Conservation (phyloP, 352 stramenopile genomes). For the Lagenidium giganteum region DNA sequence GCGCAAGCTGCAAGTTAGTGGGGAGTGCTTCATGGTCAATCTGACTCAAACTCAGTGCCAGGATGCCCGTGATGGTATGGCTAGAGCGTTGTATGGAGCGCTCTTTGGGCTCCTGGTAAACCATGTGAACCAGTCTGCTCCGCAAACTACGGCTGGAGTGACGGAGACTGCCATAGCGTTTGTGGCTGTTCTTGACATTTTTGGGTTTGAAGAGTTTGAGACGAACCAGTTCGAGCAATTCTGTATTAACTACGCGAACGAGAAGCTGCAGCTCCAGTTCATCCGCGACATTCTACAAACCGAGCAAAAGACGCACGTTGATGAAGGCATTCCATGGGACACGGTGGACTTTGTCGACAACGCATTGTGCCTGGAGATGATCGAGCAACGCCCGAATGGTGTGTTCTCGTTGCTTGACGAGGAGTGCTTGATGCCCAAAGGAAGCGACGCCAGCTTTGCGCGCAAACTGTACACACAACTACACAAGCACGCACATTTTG, state of each 20-base stretch:
- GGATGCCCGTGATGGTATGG: conserved; percentile 65
- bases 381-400: conserved; percentile 70
- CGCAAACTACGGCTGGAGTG: conserved; percentile 7
- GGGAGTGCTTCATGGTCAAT: conserved; percentile 61
- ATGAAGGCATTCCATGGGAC: conserved; percentile 69
- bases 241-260: conserved; percentile 81
- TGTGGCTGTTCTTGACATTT: conserved; percentile 88
- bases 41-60: conserved; percentile 61
- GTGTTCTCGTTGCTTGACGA: conserved; percentile 84
- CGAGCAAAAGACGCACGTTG: conserved; percentile 69
- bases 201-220: conserved; percentile 88
- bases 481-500: conserved; percentile 51
- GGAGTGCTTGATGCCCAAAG: conserved; percentile 78
- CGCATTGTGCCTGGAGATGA: conserved; percentile 69
- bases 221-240: conserved; percentile 80
- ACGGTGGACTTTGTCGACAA: conserved; percentile 76
- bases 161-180: conserved; percentile 22
- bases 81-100: conserved; percentile 73
- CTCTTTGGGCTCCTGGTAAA: conserved; percentile 83
- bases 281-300: conserved; percentile 75
- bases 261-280: conserved; percentile 82
- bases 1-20: conserved; percentile 65
- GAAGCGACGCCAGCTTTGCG: conserved; percentile 66
- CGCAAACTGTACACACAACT: conserved; percentile 73
- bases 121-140: conserved; percentile 57